Base-by-base conservation (phyloP, 108 stramenopile species). In the Conticribra guillardii region DNA sequence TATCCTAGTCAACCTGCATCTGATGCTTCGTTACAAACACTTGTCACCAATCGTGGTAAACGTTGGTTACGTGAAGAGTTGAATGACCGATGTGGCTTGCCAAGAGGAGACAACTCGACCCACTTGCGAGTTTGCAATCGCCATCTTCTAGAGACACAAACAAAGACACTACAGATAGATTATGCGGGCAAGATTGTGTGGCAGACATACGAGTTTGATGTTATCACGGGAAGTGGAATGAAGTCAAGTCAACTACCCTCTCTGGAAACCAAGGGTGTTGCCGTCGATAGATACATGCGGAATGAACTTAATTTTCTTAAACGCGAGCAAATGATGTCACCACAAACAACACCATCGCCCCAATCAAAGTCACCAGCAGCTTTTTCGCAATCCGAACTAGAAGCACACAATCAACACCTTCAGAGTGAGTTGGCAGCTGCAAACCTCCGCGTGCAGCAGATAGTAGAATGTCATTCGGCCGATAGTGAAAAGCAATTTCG, bases 201-300 rank as follows among this genome's bases (percentile, higher is more conserved):
- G 1, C 50, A 67, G 65, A 18, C 19, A 5, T 67, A 53, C 9
- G 50, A 67, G 3, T 67, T 67, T 54, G 0, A 27, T 67, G 22
- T 67, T 22, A 31, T 67, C 1, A 37, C 3, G 0, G 65, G 65
- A 21, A 47, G 45, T 37, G 53, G 52, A 21, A 21, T 41, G 23
- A 66, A 33, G 29, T 67, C 65, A 37, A 67, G 21, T 55, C 37
- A 48, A 27, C 41, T 54, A 23, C 52, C 65, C 1, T 67, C 65
- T 34, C 19, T 41, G 32, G 9, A 16, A 4, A 67, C 65, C 19
- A 67, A 67, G 22, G 65, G 65, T 23, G 28, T 67, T 54, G 65
- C 2, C 15, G 22, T 29, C 2, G 51, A 51, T 54, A 45, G 65
- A 22, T 51, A 27, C 31, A 44, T 55, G 52, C 28, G 15, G 1